Evolutionary conservation across 352 stramenopile species (phyloP).

Genomic region (Phytopythium kandeliae): DNA sequence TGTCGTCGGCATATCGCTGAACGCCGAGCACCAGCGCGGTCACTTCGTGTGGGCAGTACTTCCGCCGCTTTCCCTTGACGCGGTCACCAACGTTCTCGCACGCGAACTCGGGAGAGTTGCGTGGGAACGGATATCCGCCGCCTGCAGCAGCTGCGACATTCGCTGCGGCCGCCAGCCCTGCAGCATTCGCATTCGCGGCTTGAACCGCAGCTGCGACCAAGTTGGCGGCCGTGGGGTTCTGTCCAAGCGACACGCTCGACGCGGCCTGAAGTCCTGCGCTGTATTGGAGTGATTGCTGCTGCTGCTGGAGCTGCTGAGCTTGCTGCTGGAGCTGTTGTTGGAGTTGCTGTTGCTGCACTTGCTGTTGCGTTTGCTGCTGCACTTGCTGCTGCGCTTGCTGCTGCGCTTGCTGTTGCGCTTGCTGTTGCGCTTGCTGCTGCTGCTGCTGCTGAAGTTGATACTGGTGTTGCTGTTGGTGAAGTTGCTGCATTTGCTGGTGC

Average conservation of each 20-base stretch:
- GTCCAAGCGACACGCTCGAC: conserved; percentile 18
- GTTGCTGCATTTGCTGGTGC: conserved; percentile 9
- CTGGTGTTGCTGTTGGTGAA: conserved; percentile 19
- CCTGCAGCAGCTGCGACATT: conserved; percentile 23
- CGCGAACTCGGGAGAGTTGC: conserved; percentile 70
- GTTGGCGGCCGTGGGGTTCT: conserved; percentile 27
- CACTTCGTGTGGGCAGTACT: conserved; percentile 83
- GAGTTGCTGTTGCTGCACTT: conserved; percentile 20
- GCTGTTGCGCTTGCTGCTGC: conserved; percentile 1
- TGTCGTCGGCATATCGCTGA: conserved; percentile 79
- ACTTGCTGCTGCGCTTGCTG: conserved; percentile 21
- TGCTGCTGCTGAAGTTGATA: neutral
- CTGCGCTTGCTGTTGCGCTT: conserved; percentile 2
- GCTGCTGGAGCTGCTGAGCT: conserved; percentile 22
- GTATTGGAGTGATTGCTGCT: conserved; percentile 36
- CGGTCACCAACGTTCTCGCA: conserved; percentile 80
- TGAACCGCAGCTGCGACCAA: conserved; percentile 36
- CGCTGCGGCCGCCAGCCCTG: conserved; percentile 8
- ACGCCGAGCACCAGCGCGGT: conserved; percentile 78
- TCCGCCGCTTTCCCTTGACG: conserved; percentile 77
- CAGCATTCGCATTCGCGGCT: conserved; percentile 6
- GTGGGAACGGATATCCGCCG: conserved; percentile 48
- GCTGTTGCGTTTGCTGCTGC: conserved; percentile 14
- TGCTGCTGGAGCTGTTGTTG: conserved; percentile 31
- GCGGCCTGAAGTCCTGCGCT: conserved; percentile 15